Evolutionary conservation across 192 early-diverging fungal species (phyloP).

Genomic region (Backusella westeae): DNA sequence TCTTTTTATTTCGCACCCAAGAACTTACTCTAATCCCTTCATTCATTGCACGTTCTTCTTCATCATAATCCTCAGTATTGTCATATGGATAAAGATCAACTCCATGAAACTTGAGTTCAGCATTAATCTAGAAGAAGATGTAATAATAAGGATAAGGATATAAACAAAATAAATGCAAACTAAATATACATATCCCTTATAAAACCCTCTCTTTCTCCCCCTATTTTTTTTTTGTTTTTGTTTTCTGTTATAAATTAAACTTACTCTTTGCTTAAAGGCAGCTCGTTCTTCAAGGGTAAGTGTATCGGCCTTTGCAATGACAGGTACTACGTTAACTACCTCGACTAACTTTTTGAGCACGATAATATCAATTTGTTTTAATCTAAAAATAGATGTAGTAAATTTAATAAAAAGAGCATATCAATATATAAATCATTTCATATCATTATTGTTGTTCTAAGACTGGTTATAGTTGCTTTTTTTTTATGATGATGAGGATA

Average conservation of each 20-base stretch:
- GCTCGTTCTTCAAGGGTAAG: slow-evolving; percentile 82
- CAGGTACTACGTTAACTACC: slow-evolving; percentile 84
- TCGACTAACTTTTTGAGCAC: slow-evolving; percentile 83
- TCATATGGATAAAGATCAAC: slow-evolving; percentile 88
- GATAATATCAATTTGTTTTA: slow-evolving; percentile 85
- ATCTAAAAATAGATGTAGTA: slow-evolving; percentile 41
- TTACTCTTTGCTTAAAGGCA: slow-evolving; percentile 75
- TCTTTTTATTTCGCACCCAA: too few species aligned
- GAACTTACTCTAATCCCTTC: slow-evolving; percentile 64
- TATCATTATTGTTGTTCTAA: not conserved
- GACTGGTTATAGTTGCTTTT: not conserved
- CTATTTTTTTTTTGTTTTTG: not conserved
- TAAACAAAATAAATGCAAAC: not conserved
- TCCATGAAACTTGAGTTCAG: slow-evolving; percentile 89
- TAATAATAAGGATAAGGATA: not conserved
- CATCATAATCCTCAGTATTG: slow-evolving; percentile 77
- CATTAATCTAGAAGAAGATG: slow-evolving; percentile 61
- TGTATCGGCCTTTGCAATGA: slow-evolving; percentile 89
- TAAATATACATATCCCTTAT: slow-evolving; percentile 4
- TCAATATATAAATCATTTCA: too few species aligned
- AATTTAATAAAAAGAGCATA: not conserved
- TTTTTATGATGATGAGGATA: not conserved
- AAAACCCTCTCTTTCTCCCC: not conserved
- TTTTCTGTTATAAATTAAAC: slow-evolving; percentile 18
- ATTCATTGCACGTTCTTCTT: slow-evolving; percentile 70